Conservation (phyloP, 345 rosid species). For the Gossypium thurberi region DNA sequence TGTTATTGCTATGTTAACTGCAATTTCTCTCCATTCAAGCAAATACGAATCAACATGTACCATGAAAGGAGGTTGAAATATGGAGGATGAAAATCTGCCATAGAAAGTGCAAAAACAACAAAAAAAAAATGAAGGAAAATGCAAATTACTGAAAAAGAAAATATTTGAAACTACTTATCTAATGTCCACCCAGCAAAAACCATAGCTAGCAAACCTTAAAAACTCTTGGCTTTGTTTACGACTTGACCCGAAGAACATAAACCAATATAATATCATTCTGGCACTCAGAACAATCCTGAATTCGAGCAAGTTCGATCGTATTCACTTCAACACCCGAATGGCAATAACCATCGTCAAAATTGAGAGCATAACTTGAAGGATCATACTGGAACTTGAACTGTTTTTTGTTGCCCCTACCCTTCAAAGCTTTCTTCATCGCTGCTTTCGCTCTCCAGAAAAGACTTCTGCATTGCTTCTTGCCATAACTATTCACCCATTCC, state of each 20-base stretch:
- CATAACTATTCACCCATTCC: slow-evolving; percentile 25
- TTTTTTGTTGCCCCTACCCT: slow-evolving; percentile 23
- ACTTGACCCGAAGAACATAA: slow-evolving; percentile 43
- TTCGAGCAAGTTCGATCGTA: slow-evolving; percentile 13
- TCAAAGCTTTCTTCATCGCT: slow-evolving; percentile 41
- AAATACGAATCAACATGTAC: neutral
- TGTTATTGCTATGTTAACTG: neutral
- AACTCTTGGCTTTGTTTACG: slow-evolving; percentile 3
- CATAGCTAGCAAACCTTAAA: neutral
- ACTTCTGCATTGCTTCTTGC: slow-evolving; percentile 44
- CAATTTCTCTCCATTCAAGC: neutral
- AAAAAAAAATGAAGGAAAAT: neutral
- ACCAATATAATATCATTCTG: slow-evolving; percentile 23
- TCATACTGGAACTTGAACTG: slow-evolving; percentile 73
- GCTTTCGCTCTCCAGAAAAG: slow-evolving; percentile 48
- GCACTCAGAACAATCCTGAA: slow-evolving; percentile 20
- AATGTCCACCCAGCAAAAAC: neutral
- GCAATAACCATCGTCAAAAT: slow-evolving; percentile 66
- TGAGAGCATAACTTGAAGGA: slow-evolving; percentile 81
- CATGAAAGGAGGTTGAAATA: neutral
- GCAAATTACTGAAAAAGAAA: neutral
- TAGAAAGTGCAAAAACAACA: neutral
- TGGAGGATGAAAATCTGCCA: neutral
- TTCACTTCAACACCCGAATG: slow-evolving; percentile 14
- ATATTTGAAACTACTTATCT: neutral